Evolutionary conservation across 768 basidiomycete species (phyloP).

Genomic region (Lanmaoa pseudosensibilis): DNA sequence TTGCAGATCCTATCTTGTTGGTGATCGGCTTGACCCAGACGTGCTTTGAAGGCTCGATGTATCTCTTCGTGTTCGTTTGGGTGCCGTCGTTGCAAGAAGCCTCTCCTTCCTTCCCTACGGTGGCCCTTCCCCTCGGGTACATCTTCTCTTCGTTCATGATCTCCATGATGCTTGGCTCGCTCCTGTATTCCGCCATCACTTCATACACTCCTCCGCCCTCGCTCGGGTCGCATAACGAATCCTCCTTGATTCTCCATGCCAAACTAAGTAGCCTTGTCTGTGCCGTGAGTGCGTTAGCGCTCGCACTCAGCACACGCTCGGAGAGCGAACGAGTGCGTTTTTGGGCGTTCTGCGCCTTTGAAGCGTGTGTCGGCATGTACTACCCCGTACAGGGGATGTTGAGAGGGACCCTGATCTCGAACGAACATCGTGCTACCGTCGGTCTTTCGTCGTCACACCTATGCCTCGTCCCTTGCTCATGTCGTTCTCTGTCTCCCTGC

Average conservation of each 20-base stretch:
- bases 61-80: conserved; percentile 83
- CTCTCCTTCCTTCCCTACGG: conserved; percentile 36
- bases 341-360: conserved; percentile 73
- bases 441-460: conserved; percentile 17
- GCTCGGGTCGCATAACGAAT: conserved; percentile 27
- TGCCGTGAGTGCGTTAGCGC: conserved; percentile 54
- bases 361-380: conserved; percentile 78
- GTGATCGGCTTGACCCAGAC: conserved; percentile 73
- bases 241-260: conserved; percentile 58
- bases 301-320: conserved; percentile 49
- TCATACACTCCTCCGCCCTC: conserved; percentile 30
- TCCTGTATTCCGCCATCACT: conserved; percentile 59
- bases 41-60: conserved; percentile 84
- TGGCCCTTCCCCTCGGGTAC: conserved; percentile 65
- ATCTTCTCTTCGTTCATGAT: conserved; percentile 83
- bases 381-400: conserved; percentile 79
- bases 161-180: conserved; percentile 78
- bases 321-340: conserved; percentile 53
- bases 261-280: conserved; percentile 67
- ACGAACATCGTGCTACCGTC: conserved; percentile 76
- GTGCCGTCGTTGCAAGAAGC: conserved; percentile 72
- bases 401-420: conserved; percentile 61
- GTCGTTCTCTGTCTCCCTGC: background rate
- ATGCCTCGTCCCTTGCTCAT: background rate
- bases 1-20: conserved; percentile 57